phyloP scores from a whole-genome alignment of 768 basidiomycete genomes.

The Coprinopsis sp. region DNA sequence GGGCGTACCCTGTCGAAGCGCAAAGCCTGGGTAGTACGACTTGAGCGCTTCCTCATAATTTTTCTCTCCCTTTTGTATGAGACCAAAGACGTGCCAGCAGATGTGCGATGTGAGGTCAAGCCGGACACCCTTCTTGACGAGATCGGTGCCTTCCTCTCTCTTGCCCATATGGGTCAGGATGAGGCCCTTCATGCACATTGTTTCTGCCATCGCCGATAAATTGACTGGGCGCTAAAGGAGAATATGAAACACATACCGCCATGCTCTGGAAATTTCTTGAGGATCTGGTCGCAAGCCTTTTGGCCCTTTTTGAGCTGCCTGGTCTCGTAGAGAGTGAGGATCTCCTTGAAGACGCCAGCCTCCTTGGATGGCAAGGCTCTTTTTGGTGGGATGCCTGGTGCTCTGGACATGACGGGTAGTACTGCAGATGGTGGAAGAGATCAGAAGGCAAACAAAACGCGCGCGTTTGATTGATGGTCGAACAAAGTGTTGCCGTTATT shows the following conservation, averaged over 20 bases:
- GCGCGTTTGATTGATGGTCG: conserved; percentile 11
- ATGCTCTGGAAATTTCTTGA: conserved; percentile 94
- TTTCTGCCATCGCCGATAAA: conserved; percentile 51
- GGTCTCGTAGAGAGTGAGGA: conserved; percentile 83
- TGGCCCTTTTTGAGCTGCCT: conserved; percentile 85
- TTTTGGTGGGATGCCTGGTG: conserved; percentile 34
- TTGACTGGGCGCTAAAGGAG: neutral
- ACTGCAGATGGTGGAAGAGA: conserved; percentile 1
- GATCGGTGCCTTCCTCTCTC: conserved; percentile 75
- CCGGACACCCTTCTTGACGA: conserved; percentile 80
- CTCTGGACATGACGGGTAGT: conserved; percentile 32
- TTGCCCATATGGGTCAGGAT: conserved; percentile 75
- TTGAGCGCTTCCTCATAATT: conserved; percentile 93
- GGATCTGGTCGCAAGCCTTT: conserved; percentile 88
- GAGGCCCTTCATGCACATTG: conserved; percentile 94
- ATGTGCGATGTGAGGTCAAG: conserved; percentile 87
- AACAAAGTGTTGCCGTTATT: conserved; percentile 7
- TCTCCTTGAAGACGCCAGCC: conserved; percentile 77
- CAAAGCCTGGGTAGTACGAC: conserved; percentile 86
- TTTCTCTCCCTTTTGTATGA: conserved; percentile 90
- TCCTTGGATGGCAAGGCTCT: conserved; percentile 78
- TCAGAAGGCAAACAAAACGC: conserved; percentile 40
- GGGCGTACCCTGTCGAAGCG: conserved; percentile 78
- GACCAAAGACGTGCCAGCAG: conserved; percentile 96
- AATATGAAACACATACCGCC: conserved; percentile 58